A percentile compares a stretch with the other conserved stretches of the same genome.
Conservation (phyloP, 176 grass and related monocot species). For the Carex scoparia region DNA sequence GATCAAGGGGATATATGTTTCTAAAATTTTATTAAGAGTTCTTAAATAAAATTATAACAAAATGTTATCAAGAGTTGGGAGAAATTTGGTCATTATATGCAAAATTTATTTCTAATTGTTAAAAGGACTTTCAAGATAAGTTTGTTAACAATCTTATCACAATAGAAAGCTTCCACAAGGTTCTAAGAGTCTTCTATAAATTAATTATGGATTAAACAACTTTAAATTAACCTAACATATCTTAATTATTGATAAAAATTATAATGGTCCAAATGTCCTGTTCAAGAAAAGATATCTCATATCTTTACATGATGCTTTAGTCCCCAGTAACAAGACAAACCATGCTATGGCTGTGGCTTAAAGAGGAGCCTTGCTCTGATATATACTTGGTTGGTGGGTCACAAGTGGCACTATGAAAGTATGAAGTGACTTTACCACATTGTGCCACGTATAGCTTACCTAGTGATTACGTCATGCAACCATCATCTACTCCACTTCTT, state of each 20-base stretch:
- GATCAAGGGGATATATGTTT: background rate
- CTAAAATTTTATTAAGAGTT: background rate
- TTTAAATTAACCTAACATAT: background rate
- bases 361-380: background rate
- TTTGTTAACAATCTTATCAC: background rate
- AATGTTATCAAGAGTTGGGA: background rate
- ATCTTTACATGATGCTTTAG: background rate
- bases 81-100: background rate
- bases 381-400: background rate
- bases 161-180: background rate
- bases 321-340: background rate
- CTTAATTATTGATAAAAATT: background rate
- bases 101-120: background rate
- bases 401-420: background rate
- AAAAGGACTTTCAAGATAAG: background rate
- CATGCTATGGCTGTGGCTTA: background rate
- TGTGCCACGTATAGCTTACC: background rate
- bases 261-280: background rate
- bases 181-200: background rate
- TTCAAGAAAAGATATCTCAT: constrained; percentile 11
- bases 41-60: background rate
- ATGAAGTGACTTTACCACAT: background rate
- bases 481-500: background rate
- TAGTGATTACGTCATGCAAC: background rate
- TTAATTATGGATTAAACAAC: background rate